Percentiles rank a stretch among this genome's conserved stretches.
These are phyloP conservation scores for Dactylellina haptotyla DNA, from an alignment of 2,329 filamentous ascomycete species.

Conservation along the genomic window DNA sequence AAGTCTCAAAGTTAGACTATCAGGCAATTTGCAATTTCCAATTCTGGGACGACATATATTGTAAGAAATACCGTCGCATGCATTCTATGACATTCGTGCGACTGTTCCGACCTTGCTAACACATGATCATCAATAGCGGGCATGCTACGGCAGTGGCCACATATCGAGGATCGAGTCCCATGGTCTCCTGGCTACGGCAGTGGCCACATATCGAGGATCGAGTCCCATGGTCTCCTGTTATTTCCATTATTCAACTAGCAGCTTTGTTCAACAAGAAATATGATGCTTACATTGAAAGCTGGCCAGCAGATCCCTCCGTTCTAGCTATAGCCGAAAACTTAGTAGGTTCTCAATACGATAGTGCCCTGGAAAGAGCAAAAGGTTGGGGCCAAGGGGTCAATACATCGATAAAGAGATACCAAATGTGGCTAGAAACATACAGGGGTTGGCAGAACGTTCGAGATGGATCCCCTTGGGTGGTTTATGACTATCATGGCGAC, in stretches of 20 bases:
- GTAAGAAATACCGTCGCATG: constrained; percentile 11
- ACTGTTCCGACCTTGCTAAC: neutral
- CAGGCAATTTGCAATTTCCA: constrained; percentile 32
- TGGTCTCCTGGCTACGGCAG: constrained; percentile 40
- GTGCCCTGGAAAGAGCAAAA: constrained; percentile 14
- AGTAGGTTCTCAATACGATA: constrained; percentile 9
- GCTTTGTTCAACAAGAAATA: constrained; percentile 31
- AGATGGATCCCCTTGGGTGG: constrained; percentile 43
- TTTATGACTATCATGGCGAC: constrained; percentile 31
- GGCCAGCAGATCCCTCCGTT: constrained; percentile 32
- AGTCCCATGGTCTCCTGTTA: constrained; percentile 39
- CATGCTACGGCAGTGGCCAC: constrained; percentile 34
- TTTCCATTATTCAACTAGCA: constrained; percentile 36
- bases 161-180: constrained; percentile 24
- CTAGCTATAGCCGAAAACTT: constrained; percentile 15
- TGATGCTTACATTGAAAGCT: constrained; percentile 7
- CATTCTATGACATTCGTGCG: neutral
- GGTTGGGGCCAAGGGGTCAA: constrained; percentile 14
- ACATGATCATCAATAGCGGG: constrained; percentile 17
- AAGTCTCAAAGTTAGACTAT: constrained; percentile 17
- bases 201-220: constrained; percentile 23
- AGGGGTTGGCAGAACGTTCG: constrained; percentile 13
- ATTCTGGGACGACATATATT: constrained; percentile 46
- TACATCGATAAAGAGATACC: constrained; percentile 16
- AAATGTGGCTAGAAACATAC: constrained; percentile 26